Percentiles rank a stretch among this genome's conserved stretches.
These are phyloP conservation scores for Aureobasidium melanogenum DNA, from an alignment of 2,329 filamentous ascomycete species.

Conservation along the genomic window DNA sequence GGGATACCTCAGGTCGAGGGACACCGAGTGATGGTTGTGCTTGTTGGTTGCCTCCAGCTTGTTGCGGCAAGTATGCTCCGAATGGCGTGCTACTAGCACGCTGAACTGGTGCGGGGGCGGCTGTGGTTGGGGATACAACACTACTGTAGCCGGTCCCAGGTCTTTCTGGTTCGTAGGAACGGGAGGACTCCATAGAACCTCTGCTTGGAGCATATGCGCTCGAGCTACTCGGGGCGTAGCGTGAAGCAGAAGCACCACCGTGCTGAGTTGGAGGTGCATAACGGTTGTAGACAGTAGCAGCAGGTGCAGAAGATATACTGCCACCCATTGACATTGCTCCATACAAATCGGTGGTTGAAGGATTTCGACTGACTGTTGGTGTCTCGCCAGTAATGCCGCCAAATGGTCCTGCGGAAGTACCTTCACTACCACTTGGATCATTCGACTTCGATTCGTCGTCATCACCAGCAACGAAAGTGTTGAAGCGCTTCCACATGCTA, in stretches of 20 bases:
- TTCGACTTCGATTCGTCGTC: conserved; percentile 60
- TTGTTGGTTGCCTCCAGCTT: conserved; percentile 11
- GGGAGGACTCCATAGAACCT: conserved; percentile 9
- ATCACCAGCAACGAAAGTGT: conserved; percentile 90
- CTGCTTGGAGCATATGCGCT: conserved; percentile 12
- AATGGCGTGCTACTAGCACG: conserved; percentile 13
- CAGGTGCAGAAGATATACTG: not conserved
- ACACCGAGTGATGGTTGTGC: conserved; percentile 17
- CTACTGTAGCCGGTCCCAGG: conserved; percentile 11
- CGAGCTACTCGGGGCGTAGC: conserved; percentile 12
- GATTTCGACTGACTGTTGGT: conserved; percentile 45
- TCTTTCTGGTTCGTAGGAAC: conserved; percentile 13
- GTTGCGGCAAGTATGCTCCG: conserved; percentile 12
- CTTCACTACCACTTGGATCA: conserved; percentile 47
- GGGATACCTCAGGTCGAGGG: conserved; percentile 20
- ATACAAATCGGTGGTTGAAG: conserved; percentile 65
- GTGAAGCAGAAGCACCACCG: conserved; percentile 3
- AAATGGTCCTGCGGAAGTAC: conserved; percentile 58
- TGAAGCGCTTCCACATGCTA: conserved; percentile 85
- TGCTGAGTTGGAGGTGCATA: conserved; percentile 21
- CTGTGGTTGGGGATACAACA: conserved; percentile 1
- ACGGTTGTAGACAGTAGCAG: conserved; percentile 18
- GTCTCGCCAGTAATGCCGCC: conserved; percentile 64
- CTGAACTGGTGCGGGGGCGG: conserved; percentile 1
- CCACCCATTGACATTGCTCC: conserved; percentile 39